Conservation (phyloP, 129 eudicot genomes). For the Centella asiatica region DNA sequence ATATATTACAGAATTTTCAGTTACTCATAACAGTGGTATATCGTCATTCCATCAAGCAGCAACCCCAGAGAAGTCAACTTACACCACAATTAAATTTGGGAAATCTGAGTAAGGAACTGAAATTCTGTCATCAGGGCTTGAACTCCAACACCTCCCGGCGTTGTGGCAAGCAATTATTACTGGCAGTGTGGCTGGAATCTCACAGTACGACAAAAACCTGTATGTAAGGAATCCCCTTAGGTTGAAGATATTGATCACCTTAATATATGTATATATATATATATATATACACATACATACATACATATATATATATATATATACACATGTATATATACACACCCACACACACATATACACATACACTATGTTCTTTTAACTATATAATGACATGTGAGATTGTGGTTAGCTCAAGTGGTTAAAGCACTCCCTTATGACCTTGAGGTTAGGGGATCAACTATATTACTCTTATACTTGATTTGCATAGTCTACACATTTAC, state of each 20-base stretch:
- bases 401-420: too few relatives aligned
- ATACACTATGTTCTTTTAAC: neutral
- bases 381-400: neutral
- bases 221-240: constrained; percentile 2
- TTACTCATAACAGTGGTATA: constrained; percentile 11
- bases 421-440: too few relatives aligned
- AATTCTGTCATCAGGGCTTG: constrained; percentile 53
- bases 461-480: too few relatives aligned
- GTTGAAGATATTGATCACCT: neutral
- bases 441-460: too few relatives aligned
- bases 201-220: constrained; percentile 84
- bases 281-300: too few relatives aligned
- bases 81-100: constrained; percentile 72
- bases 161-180: constrained; percentile 78
- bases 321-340: too few relatives aligned
- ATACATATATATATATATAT: too few relatives aligned
- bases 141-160: constrained; percentile 81
- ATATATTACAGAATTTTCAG: constrained; percentile 20
- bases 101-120: constrained; percentile 57
- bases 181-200: constrained; percentile 62
- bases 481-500: too few relatives aligned
- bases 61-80: constrained; percentile 26
- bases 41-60: constrained; percentile 12
- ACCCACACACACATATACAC: too few relatives aligned
- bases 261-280: too few relatives aligned